Evolutionary conservation across 2,329 filamentous ascomycete species (phyloP).

Genomic region (Verticillium zaregamsianum): DNA sequence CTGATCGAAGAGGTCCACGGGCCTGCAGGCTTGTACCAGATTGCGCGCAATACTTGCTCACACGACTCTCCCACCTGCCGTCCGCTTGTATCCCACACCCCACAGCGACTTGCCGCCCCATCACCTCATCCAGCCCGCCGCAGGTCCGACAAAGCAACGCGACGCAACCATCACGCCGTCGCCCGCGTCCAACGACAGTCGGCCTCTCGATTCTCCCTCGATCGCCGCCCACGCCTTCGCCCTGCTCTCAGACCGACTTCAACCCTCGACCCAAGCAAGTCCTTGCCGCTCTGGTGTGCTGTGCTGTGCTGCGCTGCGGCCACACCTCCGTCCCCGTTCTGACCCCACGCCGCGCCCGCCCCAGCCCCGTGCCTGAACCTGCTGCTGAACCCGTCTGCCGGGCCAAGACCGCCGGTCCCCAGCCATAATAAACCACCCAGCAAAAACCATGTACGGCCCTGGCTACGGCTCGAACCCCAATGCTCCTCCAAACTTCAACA

Average conservation of each 20-base stretch:
- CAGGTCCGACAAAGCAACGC: neutral
- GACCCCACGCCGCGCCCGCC: neutral
- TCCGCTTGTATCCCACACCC: neutral
- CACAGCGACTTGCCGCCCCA: neutral
- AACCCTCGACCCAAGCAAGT: neutral
- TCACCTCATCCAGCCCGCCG: neutral
- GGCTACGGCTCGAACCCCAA: conserved; percentile 49
- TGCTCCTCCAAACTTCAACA: conserved; percentile 49
- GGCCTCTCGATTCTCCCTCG: neutral
- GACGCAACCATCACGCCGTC: neutral
- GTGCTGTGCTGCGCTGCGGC: neutral
- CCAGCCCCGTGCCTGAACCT: conserved; percentile 7
- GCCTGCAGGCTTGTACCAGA: neutral
- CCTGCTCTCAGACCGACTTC: neutral
- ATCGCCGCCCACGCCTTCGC: neutral
- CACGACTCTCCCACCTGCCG: neutral
- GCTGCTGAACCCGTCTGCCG: conserved; percentile 5
- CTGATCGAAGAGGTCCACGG: neutral
- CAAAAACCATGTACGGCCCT: conserved; percentile 47
- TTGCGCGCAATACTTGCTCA: neutral
- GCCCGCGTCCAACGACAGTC: neutral
- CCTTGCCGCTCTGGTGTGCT: neutral
- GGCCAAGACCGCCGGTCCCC: conserved; percentile 1
- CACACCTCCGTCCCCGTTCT: neutral
- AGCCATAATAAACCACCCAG: conserved; percentile 9